Evolutionary conservation across 495 filamentous ascomycete species (phyloP).

Genomic region (Glarea lozoyensis): DNA sequence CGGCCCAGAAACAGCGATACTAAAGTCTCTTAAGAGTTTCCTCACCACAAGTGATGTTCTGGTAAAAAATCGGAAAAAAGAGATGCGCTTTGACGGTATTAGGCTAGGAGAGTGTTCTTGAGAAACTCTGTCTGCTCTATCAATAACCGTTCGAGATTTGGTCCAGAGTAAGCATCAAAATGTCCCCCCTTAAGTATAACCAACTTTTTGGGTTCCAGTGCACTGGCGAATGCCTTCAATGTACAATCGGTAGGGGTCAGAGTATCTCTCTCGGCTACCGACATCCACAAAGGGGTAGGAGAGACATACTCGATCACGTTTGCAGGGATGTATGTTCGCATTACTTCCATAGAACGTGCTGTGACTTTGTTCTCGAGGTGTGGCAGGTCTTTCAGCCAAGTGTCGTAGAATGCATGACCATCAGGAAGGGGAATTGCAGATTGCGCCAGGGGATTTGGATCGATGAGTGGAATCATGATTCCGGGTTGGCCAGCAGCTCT

Average conservation of each 20-base stretch:
- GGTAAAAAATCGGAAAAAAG: too few species aligned
- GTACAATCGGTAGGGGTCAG: constrained; percentile 13
- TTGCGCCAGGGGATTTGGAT: not conserved
- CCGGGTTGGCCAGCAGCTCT: not conserved
- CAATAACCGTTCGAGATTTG: too few species aligned
- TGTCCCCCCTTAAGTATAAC: constrained; percentile 21
- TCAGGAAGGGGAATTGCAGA: not conserved
- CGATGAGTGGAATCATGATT: not conserved
- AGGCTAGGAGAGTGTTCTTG: too few species aligned
- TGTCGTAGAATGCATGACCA: not conserved
- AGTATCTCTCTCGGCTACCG: constrained; percentile 20
- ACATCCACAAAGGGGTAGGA: constrained; percentile 29
- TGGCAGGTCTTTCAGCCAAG: not conserved
- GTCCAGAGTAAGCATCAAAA: constrained; percentile 24
- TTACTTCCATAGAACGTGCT: constrained; percentile 7
- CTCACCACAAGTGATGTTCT: too few species aligned
- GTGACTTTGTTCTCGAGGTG: not conserved
- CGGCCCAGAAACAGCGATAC: too few species aligned
- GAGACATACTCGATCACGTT: constrained; percentile 23
- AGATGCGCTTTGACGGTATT: too few species aligned
- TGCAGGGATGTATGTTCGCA: constrained; percentile 22
- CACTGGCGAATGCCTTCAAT: constrained; percentile 18
- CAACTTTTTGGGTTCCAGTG: constrained; percentile 24
- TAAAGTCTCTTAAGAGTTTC: too few species aligned
- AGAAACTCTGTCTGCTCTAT: too few species aligned